A percentile compares a stretch with the other conserved stretches of the same genome.
Evolutionary conservation across 495 filamentous ascomycete species (phyloP).

Genomic region (Antarctomyces pellizariae): DNA sequence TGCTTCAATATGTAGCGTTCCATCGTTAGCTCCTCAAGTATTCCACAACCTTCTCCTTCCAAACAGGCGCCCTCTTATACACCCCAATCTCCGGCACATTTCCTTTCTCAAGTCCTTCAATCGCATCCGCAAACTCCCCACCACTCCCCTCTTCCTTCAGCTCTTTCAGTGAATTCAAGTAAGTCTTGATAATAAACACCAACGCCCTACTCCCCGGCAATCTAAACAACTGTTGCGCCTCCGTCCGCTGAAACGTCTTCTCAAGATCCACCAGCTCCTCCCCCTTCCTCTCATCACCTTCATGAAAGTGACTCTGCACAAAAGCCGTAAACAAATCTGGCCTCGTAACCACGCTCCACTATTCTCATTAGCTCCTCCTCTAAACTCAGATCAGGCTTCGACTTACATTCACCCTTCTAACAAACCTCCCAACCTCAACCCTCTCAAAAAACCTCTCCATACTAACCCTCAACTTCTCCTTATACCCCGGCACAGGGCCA

Average conservation of each 20-base stretch:
- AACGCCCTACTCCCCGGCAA: conserved; percentile 40
- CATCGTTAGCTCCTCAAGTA: conserved; percentile 29
- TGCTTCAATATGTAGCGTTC: no score
- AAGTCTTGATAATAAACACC: conserved; percentile 64
- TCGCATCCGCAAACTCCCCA: conserved; percentile 38
- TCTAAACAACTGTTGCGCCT: conserved; percentile 57
- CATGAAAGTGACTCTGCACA: conserved; percentile 20
- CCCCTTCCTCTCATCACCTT: conserved; percentile 18
- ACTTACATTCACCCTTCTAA: conserved; percentile 29
- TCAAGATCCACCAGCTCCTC: conserved; percentile 12
- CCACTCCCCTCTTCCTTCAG: conserved; percentile 48
- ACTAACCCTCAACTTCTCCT: conserved; percentile 41
- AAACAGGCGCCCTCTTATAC: conserved; percentile 45
- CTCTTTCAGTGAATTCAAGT: conserved; percentile 39
- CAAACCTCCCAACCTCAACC: conserved; percentile 28
- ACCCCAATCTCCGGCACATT: conserved; percentile 41
- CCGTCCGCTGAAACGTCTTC: conserved; percentile 37
- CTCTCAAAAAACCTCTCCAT: conserved; percentile 58
- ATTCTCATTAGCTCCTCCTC: not conserved
- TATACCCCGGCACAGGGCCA: conserved; percentile 41
- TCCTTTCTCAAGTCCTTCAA: conserved; percentile 47
- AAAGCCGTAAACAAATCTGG: not conserved
- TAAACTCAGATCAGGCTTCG: not conserved
- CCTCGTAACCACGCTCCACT: not conserved
- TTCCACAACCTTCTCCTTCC: conserved; percentile 36